Percentiles rank a stretch among this genome's conserved stretches.
Conservation (phyloP, 2,329 filamentous ascomycete genomes). For the Sporothrix pallida region DNA sequence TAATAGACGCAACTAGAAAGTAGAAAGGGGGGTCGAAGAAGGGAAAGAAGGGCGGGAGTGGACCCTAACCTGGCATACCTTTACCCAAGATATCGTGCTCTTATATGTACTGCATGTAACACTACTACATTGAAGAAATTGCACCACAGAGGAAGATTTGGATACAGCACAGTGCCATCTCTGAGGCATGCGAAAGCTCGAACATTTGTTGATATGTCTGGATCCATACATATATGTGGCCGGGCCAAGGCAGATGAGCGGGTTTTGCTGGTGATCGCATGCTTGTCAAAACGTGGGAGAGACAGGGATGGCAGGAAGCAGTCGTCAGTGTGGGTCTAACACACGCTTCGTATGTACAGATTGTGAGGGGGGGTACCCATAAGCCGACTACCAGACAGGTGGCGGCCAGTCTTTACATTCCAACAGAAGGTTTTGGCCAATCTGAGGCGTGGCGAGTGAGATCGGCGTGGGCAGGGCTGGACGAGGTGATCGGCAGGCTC, state of each 20-base stretch:
- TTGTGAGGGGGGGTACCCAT: too few relatives aligned
- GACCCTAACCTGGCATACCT: too few relatives aligned
- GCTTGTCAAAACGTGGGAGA: background rate
- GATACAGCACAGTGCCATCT: background rate
- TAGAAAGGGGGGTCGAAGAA: too few relatives aligned
- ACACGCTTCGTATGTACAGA: too few relatives aligned
- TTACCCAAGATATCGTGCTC: background rate
- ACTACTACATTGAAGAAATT: too few relatives aligned
- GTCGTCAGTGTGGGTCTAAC: too few relatives aligned
- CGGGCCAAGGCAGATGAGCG: background rate
- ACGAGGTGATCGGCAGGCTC: background rate
- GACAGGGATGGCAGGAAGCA: background rate
- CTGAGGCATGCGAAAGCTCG: background rate
- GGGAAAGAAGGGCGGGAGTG: too few relatives aligned
- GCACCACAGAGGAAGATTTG: background rate
- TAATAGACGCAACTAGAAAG: too few relatives aligned
- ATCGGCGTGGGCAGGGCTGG: background rate
- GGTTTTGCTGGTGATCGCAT: background rate
- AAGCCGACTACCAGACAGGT: background rate
- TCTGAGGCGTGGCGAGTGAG: background rate
- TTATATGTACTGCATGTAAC: background rate
- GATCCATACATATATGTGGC: conserved; percentile 19
- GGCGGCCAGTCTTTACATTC: background rate
- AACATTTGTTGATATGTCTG: conserved; percentile 29
- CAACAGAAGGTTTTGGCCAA: background rate